Conservation (phyloP, 768 basidiomycete genomes). For the Xerocomellus intermedius region DNA sequence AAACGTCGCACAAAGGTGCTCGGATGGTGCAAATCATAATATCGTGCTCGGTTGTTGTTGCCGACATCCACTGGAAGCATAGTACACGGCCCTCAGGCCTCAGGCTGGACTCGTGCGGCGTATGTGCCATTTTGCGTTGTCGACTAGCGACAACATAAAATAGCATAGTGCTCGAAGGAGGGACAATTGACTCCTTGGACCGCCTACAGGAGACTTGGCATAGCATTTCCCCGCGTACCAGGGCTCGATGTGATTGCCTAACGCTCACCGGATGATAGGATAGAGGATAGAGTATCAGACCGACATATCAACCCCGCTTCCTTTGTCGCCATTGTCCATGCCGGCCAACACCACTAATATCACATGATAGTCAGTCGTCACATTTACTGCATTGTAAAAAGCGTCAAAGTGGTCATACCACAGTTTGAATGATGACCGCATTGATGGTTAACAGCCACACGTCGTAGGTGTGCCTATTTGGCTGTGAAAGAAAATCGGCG, state of each 20-base stretch:
- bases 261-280: background rate
- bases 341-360: background rate
- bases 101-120: background rate
- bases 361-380: background rate
- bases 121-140: background rate
- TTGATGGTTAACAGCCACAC: background rate
- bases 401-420: background rate
- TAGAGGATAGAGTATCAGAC: background rate
- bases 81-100: background rate
- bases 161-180: background rate
- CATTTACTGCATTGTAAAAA: background rate
- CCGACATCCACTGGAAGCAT: background rate
- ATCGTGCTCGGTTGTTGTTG: background rate
- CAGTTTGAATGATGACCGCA: background rate
- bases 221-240: background rate
- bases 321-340: background rate
- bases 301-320: background rate
- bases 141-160: background rate
- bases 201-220: background rate
- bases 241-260: background rate
- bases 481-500: background rate
- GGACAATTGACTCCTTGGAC: background rate
- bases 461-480: background rate
- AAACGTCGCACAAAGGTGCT: no score
- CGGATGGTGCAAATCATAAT: background rate